A percentile compares a stretch with the other conserved stretches of the same genome.
Conservation (phyloP, 192 early-diverging fungal species). For the Glomus cerebriforme region DNA sequence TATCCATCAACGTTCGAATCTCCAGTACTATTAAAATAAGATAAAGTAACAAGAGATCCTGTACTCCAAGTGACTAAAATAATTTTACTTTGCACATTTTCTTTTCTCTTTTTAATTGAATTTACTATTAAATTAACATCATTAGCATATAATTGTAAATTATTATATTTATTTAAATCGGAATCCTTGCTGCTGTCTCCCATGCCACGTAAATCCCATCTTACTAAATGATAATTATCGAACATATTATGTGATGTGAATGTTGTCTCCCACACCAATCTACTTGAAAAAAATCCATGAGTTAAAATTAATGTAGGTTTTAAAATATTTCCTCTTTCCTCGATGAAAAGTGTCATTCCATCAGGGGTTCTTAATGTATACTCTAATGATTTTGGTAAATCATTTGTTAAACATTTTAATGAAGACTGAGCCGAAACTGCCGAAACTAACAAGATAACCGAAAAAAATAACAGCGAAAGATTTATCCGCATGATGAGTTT, state of each 20-base stretch:
- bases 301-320: slow-evolving; percentile 16
- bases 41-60: background rate
- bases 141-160: background rate
- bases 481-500: too few species aligned
- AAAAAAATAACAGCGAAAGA: background rate
- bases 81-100: background rate
- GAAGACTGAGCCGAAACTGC: background rate
- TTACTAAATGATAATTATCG: slow-evolving; percentile 4
- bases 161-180: background rate
- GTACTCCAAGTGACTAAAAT: background rate
- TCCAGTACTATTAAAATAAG: background rate
- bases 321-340: background rate
- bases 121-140: background rate
- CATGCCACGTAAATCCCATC: slow-evolving; percentile 9
- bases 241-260: background rate
- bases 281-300: background rate
- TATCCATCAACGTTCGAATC: background rate
- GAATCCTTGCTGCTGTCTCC: background rate
- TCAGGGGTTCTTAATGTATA: background rate
- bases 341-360: background rate
- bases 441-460: background rate
- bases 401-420: background rate
- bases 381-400: background rate
- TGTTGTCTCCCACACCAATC: background rate
- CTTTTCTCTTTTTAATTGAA: background rate